Conservation (phyloP, 2,329 filamentous ascomycete genomes). For the Tolypocladium pustulatum region DNA sequence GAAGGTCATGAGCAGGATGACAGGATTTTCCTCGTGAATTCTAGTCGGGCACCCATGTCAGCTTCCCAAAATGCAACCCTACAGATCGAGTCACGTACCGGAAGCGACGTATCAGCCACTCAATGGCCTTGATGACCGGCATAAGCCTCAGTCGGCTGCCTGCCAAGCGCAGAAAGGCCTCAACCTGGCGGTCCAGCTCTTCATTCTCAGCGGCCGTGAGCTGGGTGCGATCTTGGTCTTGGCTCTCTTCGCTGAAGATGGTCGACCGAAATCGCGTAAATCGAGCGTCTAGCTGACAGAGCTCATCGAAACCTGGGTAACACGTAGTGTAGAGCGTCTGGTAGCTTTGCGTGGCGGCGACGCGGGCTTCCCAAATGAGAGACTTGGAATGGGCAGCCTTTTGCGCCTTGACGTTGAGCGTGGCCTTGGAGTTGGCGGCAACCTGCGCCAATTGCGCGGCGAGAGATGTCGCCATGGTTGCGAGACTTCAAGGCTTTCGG, state of each 20-base stretch:
- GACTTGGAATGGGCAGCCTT: conserved; percentile 89
- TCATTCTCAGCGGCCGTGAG: conserved; percentile 75
- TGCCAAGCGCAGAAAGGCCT: conserved; percentile 72
- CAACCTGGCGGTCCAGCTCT: conserved; percentile 66
- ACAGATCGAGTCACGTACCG: conserved; percentile 42
- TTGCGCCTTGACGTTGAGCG: conserved; percentile 87
- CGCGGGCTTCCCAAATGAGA: conserved; percentile 78
- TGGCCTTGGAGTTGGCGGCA: conserved; percentile 78
- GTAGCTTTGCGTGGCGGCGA: conserved; percentile 81
- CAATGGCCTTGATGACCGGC: conserved; percentile 81
- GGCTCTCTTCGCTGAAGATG: conserved; percentile 91
- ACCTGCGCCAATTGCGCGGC: conserved; percentile 91
- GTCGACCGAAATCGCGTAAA: conserved; percentile 66
- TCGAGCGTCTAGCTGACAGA: conserved; percentile 75
- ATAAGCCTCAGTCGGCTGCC: conserved; percentile 69
- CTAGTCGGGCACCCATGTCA: conserved; percentile 30
- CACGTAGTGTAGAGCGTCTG: conserved; percentile 83
- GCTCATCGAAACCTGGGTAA: conserved; percentile 78
- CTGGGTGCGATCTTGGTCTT: conserved; percentile 74
- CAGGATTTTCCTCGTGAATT: conserved; percentile 84
- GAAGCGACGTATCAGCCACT: conserved; percentile 91
- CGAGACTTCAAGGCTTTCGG: conserved; percentile 9
- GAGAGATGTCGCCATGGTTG: conserved; percentile 69
- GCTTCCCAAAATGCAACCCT: background rate
- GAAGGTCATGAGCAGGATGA: conserved; percentile 70